Percentiles rank a stretch among this genome's conserved stretches.
Evolutionary conservation across 2,329 filamentous ascomycete species (phyloP).

Genomic region (Trichoderma aggressivum): DNA sequence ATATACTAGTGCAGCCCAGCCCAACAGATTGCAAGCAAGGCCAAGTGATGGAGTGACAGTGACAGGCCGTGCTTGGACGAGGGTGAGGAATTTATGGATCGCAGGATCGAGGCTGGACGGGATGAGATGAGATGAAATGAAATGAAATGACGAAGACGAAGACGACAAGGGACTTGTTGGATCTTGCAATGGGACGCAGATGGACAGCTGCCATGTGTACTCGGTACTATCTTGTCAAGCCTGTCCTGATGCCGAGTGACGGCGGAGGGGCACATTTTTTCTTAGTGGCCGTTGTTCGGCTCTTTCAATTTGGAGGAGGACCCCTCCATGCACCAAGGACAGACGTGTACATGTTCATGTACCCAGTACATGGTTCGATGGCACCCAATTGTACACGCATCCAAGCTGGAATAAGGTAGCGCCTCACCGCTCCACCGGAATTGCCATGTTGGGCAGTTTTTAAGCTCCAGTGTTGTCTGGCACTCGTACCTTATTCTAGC

Average conservation of each 20-base stretch:
- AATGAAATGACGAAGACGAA: background rate
- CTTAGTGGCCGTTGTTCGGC: background rate
- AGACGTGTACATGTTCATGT: background rate
- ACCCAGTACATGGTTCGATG: background rate
- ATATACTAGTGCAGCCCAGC: background rate
- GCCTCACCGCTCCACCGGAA: background rate
- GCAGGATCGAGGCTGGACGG: background rate
- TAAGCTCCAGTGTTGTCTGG: background rate
- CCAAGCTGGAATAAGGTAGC: background rate
- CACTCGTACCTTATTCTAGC: background rate
- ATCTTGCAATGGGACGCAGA: background rate
- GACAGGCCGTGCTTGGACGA: background rate
- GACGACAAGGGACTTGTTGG: background rate
- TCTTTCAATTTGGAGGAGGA: background rate
- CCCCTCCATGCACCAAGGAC: background rate
- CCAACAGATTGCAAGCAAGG: slow-evolving; percentile 1
- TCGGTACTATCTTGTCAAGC: background rate
- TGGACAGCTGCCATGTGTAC: background rate
- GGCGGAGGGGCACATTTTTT: slow-evolving; percentile 7
- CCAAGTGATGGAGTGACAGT: background rate
- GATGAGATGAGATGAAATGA: background rate
- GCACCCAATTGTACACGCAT: background rate
- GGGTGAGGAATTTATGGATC: slow-evolving; percentile 3
- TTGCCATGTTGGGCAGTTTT: background rate
- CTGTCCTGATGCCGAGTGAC: slow-evolving; percentile 12